Percentiles rank a stretch among this genome's conserved stretches.
Conservation (phyloP, 495 filamentous ascomycete genomes). For the Cudoniella acicularis region DNA sequence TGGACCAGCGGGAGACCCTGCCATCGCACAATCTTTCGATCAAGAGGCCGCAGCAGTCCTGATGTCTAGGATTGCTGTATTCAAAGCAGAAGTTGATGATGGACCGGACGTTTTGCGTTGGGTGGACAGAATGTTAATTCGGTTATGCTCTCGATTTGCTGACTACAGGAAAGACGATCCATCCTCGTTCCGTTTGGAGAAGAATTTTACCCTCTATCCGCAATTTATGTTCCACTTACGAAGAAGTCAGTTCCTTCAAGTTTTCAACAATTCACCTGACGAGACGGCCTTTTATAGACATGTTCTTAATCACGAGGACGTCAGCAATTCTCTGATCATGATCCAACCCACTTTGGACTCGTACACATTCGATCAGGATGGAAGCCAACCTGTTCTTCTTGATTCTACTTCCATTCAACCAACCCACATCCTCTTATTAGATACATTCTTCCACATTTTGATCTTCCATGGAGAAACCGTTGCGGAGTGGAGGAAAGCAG, state of each 20-base stretch:
- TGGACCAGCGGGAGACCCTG: conserved; percentile 94
- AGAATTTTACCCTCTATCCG: conserved; percentile 98
- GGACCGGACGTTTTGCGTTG: conserved; percentile 98
- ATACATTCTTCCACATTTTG: conserved; percentile 99
- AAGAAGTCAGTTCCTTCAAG: conserved; percentile 94
- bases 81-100: conserved; percentile 98
- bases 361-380: conserved; percentile 94
- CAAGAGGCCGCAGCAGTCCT: conserved; percentile 97
- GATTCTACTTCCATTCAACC: conserved; percentile 96
- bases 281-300: conserved; percentile 99
- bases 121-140: conserved; percentile 98
- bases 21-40: conserved; percentile 95
- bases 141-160: conserved; percentile 93
- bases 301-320: conserved; percentile 95
- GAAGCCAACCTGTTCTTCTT: conserved; percentile 82
- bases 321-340: conserved; percentile 96
- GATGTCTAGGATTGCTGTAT: conserved; percentile 97
- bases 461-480: conserved; percentile 99
- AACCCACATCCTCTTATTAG: conserved; percentile 88
- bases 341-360: conserved; percentile 98
- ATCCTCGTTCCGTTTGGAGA: conserved; percentile 94
- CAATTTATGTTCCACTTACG: conserved; percentile 99
- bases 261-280: conserved; percentile 99
- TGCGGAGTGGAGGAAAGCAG: conserved; percentile 97
- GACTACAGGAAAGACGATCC: conserved; percentile 99